Percentiles rank a stretch among this genome's conserved stretches.
phyloP scores from a whole-genome alignment of 495 filamentous ascomycete species.

The Xylaria bambusicola region DNA sequence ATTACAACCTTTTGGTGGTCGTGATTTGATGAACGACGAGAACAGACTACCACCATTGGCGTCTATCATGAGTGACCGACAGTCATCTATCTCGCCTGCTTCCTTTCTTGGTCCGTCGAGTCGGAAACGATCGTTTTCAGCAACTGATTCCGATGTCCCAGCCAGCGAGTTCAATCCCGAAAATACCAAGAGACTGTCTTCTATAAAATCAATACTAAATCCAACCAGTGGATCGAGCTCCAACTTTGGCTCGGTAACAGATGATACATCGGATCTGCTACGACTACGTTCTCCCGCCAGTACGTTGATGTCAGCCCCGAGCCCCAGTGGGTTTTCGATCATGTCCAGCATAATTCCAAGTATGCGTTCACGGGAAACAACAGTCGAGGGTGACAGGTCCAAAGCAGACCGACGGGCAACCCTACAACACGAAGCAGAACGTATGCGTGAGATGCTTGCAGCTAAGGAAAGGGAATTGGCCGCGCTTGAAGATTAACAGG shows the following conservation, averaged over 20 bases:
- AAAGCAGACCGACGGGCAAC: slow-evolving; percentile 64
- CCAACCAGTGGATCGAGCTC: slow-evolving; percentile 41
- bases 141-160: slow-evolving; percentile 48
- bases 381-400: slow-evolving; percentile 54
- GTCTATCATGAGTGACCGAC: slow-evolving; percentile 46
- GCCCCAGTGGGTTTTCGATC: slow-evolving; percentile 37
- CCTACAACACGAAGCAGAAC: slow-evolving; percentile 72
- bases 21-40: slow-evolving; percentile 51
- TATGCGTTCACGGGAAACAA: slow-evolving; percentile 41
- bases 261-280: slow-evolving; percentile 29
- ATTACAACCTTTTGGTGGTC: slow-evolving; percentile 36
- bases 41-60: slow-evolving; percentile 58
- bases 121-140: slow-evolving; percentile 68
- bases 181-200: slow-evolving; percentile 64
- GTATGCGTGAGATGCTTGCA: slow-evolving; percentile 71
- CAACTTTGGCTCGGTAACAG: slow-evolving; percentile 14
- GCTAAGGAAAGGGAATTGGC: slow-evolving; percentile 80
- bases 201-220: slow-evolving; percentile 81
- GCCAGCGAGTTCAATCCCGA: slow-evolving; percentile 32
- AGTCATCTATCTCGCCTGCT: slow-evolving; percentile 53
- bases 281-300: slow-evolving; percentile 40
- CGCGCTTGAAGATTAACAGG: slow-evolving; percentile 52
- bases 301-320: slow-evolving; percentile 35
- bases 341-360: slow-evolving; percentile 30
- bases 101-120: slow-evolving; percentile 52